Percentiles rank a stretch among this genome's conserved stretches.
These are phyloP conservation scores for Pelagomonas calceolata DNA, from an alignment of 108 stramenopile species.

Conservation along the genomic window DNA sequence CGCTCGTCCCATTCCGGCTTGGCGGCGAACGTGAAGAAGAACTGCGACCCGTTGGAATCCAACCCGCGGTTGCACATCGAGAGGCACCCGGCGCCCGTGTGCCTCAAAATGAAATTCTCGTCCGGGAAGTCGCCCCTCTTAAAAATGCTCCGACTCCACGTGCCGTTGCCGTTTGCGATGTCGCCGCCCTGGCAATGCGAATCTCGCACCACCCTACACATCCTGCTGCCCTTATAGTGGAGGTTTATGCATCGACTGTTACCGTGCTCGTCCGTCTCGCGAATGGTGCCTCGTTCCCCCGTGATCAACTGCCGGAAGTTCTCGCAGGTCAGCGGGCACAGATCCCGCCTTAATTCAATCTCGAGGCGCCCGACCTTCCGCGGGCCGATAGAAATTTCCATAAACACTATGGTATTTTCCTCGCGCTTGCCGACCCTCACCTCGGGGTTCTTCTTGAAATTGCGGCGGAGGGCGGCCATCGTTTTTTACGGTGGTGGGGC, in stretches of 20 bases:
- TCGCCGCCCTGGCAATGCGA: slow-evolving; percentile 27
- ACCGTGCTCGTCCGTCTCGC: no score
- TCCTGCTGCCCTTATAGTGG: slow-evolving; percentile 16
- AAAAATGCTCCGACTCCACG: not conserved
- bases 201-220: slow-evolving; percentile 20
- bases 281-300: slow-evolving; percentile 16
- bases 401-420: slow-evolving; percentile 14
- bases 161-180: slow-evolving; percentile 23
- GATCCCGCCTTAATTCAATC: slow-evolving; percentile 16
- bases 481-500: no score
- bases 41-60: slow-evolving; percentile 47
- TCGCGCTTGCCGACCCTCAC: no score
- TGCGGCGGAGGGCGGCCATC: no score
- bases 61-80: slow-evolving; percentile 29
- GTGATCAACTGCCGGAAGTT: slow-evolving; percentile 28
- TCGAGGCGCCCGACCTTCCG: slow-evolving; percentile 51
- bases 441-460: no score
- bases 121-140: slow-evolving; percentile 7
- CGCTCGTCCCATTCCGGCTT: no score
- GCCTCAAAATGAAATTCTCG: slow-evolving; percentile 32
- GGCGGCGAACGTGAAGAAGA: slow-evolving; percentile 44
- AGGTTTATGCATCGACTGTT: slow-evolving; percentile 8
- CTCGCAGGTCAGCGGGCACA: slow-evolving; percentile 29
- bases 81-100: slow-evolving; percentile 37
- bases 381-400: slow-evolving; percentile 16